Conservation (phyloP, 352 stramenopile species). For the Globisporangium carolinianum region DNA sequence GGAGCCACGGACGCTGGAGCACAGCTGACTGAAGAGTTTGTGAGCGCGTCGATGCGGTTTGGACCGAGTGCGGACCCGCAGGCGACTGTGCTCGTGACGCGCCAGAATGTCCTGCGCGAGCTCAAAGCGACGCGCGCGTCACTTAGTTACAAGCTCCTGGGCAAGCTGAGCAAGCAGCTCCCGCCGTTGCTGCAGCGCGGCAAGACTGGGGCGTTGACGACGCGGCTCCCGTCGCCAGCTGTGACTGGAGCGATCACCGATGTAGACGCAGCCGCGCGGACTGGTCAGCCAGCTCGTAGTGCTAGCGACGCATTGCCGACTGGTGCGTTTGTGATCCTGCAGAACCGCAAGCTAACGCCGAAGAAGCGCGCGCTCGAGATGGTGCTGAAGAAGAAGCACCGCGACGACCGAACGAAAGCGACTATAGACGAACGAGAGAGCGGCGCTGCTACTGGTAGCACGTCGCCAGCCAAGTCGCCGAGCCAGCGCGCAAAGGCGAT, state of each 20-base stretch:
- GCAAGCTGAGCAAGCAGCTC: constrained; percentile 37
- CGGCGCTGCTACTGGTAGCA: background rate
- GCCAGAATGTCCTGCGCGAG: constrained; percentile 67
- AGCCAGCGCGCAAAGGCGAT: constrained; percentile 18
- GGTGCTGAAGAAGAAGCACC: constrained; percentile 60
- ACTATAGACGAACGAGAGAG: background rate
- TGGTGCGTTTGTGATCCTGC: constrained; percentile 46
- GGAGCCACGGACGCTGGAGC: background rate
- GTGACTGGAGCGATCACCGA: background rate
- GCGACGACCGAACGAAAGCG: constrained; percentile 21
- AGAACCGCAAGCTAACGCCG: constrained; percentile 58
- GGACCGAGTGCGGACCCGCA: constrained; percentile 43
- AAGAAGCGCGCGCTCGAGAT: constrained; percentile 64
- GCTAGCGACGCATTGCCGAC: constrained; percentile 14
- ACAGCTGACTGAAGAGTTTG: constrained; percentile 28
- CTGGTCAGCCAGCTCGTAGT: too few species aligned
- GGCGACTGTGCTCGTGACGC: constrained; percentile 51
- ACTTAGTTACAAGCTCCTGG: constrained; percentile 61
- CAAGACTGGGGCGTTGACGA: background rate
- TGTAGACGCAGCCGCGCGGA: background rate
- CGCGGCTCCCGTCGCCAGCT: too few species aligned
- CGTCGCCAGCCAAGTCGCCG: constrained; percentile 5
- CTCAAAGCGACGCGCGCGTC: constrained; percentile 66
- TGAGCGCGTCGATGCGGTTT: constrained; percentile 54
- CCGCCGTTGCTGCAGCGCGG: constrained; percentile 35